Conservation (phyloP, 305 asterid genomes). For the Coffea humblotiana region DNA sequence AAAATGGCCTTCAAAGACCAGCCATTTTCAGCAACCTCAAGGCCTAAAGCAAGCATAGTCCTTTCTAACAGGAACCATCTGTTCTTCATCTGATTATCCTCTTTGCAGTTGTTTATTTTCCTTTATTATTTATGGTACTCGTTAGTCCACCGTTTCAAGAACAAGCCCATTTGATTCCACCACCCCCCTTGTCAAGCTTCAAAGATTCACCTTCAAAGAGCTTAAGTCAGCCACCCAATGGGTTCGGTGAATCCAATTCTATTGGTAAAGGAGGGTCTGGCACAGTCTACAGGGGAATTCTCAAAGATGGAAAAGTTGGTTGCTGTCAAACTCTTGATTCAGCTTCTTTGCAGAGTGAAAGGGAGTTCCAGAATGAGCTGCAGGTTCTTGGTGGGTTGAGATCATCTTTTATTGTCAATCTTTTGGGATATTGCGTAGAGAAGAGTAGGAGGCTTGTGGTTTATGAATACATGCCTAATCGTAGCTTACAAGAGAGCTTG, state of each 20-base stretch:
- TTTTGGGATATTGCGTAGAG: constrained; percentile 81
- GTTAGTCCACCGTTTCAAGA: constrained; percentile 56
- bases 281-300: constrained; percentile 69
- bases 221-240: constrained; percentile 76
- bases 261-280: constrained; percentile 97
- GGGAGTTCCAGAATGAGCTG: constrained; percentile 86
- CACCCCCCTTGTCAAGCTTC: constrained; percentile 63
- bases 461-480: constrained; percentile 89
- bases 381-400: constrained; percentile 72
- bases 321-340: constrained; percentile 81
- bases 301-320: constrained; percentile 76
- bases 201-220: constrained; percentile 65
- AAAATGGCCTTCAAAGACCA: constrained; percentile 75
- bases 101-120: constrained; percentile 62
- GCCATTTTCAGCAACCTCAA: constrained; percentile 42
- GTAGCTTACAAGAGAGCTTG: constrained; percentile 75
- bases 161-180: constrained; percentile 75
- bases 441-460: constrained; percentile 61
- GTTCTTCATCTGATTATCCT: constrained; percentile 54
- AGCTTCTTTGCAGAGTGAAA: constrained; percentile 60
- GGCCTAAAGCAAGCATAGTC: constrained; percentile 40
- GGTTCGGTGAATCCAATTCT: constrained; percentile 54
- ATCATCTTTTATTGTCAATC: constrained; percentile 55
- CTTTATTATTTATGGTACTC: constrained; percentile 68
- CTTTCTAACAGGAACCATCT: constrained; percentile 49